A percentile compares a stretch with the other conserved stretches of the same genome.
phyloP scores from a whole-genome alignment of 768 basidiomycete species.

The Lepiota brunneoincarnata region DNA sequence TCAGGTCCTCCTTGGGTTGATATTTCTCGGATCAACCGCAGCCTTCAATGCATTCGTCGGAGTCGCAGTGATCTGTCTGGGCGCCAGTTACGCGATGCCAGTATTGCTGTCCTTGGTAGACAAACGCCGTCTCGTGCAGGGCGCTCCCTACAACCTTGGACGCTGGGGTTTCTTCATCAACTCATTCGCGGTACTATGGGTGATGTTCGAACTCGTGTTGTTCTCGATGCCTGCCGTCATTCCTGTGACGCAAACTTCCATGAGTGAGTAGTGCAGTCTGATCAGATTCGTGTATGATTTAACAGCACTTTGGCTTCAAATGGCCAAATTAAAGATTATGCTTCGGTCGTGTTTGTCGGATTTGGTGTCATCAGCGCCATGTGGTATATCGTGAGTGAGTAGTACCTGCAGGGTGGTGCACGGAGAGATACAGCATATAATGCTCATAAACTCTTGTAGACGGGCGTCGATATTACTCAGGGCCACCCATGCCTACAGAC shows the following conservation, averaged over 20 bases:
- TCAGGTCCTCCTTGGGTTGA: constrained; percentile 58
- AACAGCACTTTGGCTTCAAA: not conserved
- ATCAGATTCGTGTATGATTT: not conserved
- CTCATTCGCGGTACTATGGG: constrained; percentile 54
- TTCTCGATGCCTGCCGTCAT: constrained; percentile 69
- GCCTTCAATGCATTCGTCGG: constrained; percentile 71
- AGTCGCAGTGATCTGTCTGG: constrained; percentile 64
- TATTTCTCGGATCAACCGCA: constrained; percentile 58
- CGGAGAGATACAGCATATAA: not conserved
- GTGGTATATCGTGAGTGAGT: constrained; percentile 61
- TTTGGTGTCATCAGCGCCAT: constrained; percentile 54
- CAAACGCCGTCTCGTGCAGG: constrained; percentile 39
- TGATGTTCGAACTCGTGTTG: constrained; percentile 56
- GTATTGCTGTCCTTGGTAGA: constrained; percentile 49
- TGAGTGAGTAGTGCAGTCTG: constrained; percentile 31
- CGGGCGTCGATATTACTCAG: constrained; percentile 40
- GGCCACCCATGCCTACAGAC: constrained; percentile 36
- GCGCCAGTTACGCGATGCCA: constrained; percentile 63
- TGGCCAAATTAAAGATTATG: constrained; percentile 47
- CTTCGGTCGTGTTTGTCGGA: constrained; percentile 64
- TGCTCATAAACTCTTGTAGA: constrained; percentile 24
- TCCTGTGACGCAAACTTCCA: constrained; percentile 48
- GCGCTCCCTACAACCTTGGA: constrained; percentile 52
- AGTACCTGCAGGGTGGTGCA: not conserved
- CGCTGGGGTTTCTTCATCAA: constrained; percentile 45